Conservation (phyloP, 192 early-diverging fungal species). For the Obelidium mucronatum region DNA sequence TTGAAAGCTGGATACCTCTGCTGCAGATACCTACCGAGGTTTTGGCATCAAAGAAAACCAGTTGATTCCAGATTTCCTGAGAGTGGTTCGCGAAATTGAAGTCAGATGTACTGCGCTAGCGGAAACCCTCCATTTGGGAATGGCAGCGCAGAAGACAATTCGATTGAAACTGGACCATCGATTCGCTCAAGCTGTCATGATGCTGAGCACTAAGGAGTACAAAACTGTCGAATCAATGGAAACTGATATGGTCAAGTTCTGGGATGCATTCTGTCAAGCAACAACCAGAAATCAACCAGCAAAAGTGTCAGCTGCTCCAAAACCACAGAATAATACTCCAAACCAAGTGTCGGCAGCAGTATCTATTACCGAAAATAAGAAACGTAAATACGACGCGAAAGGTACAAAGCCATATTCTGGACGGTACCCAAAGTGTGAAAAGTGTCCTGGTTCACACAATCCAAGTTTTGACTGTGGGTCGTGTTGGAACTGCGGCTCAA, state of each 20-base stretch:
- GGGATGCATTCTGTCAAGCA: not conserved
- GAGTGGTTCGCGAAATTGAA: not conserved
- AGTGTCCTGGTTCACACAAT: slow-evolving; percentile 1
- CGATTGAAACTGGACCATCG: not conserved
- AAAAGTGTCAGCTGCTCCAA: no score
- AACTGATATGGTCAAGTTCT: not conserved
- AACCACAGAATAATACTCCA: no score
- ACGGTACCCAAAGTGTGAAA: not conserved
- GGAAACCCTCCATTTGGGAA: not conserved
- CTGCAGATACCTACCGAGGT: not conserved
- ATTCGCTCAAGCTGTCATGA: not conserved
- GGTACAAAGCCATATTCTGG: not conserved
- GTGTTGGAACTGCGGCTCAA: slow-evolving; percentile 7
- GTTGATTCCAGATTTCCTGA: not conserved
- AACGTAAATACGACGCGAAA: not conserved
- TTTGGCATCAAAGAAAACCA: not conserved
- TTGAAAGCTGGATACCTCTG: not conserved
- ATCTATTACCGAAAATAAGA: not conserved
- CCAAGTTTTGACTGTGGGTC: not conserved
- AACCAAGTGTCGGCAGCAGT: not conserved
- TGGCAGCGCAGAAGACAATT: not conserved
- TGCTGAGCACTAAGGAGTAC: not conserved
- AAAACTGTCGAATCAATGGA: not conserved
- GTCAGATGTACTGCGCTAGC: not conserved
- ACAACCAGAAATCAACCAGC: not conserved